Evolutionary conservation across 2,329 filamentous ascomycete genomes (phyloP), one percentile per base, ranked within the genome.

Genomic region (Metarhizium humberi): DNA sequence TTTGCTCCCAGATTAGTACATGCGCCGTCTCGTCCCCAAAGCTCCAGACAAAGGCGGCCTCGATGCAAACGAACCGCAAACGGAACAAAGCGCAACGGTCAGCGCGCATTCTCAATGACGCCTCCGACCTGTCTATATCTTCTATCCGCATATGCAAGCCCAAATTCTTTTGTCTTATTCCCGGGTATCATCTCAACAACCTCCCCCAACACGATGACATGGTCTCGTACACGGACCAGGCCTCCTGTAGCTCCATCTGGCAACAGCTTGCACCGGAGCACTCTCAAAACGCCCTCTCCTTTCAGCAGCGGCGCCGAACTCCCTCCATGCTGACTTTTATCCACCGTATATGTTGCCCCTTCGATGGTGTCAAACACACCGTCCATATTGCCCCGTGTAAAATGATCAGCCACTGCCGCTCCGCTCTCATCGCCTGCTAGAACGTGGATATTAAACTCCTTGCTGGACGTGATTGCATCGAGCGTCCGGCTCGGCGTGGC

Each of bases 371-470:
- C 67, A 49, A 77, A 74, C 7, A 74, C 66, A 18, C 67, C 67
- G 2, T 65, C 69, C 2, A 66, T 61, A 55, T 82, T 81, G 0
- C 79, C 78, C 45, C 72, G 64, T 4, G 78, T 75, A 59, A 82
- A 80, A 56, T 76, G 73, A 52, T 78, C 73, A 1, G 81, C 80
- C 3, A 82, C 69, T 6, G 66, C 63, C 6, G 76, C 79, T 11
- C 80, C 81, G 1, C 66, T 61, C 5, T 65, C 67, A 43, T 78
- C 74, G 5, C 74, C 77, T 0, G 72, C 67, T 0, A 84, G 73
- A 6, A 84, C 63, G 57, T 84, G 81, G 14, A 83, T 72, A 56
- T 82, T 82, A 64, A 84, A 83, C 14, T 61, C 62, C 1, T 73
- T 61, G 47, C 69, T 75, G 14, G 62, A 65, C 16, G 63, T 58